A percentile compares a stretch with the other conserved stretches of the same genome.
Conservation (phyloP, 257 asterid genomes). For the Solanum gracilifrons region DNA sequence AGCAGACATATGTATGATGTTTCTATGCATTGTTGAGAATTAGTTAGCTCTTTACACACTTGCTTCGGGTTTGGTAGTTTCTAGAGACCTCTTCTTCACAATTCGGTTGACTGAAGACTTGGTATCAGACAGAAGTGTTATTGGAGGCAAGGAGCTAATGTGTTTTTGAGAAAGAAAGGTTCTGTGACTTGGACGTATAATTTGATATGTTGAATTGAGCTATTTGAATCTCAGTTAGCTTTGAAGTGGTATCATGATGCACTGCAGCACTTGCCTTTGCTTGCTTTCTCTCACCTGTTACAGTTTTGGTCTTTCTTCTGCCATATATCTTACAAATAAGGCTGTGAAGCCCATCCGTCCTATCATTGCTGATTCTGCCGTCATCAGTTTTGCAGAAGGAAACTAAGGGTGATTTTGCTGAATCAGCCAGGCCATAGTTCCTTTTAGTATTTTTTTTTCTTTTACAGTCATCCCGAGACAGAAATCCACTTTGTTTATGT, state of each 20-base stretch:
- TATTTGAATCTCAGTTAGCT: constrained; percentile 3
- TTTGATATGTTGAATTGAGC: constrained; percentile 10
- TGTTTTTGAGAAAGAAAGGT: constrained; percentile 17
- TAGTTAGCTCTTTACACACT: not conserved
- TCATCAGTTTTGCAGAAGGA: constrained; percentile 19
- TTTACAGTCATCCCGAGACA: constrained; percentile 19
- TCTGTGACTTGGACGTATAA: constrained; percentile 12
- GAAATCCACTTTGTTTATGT: constrained; percentile 5
- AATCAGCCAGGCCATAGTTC: constrained; percentile 40
- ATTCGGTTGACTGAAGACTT: constrained; percentile 28
- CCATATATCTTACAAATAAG: constrained; percentile 35
- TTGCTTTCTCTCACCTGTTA: constrained; percentile 7
- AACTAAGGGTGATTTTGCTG: constrained; percentile 45
- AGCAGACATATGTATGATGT: not conserved
- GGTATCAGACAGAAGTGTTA: constrained; percentile 9
- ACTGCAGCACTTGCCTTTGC: constrained; percentile 18
- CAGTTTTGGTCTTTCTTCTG: constrained; percentile 20
- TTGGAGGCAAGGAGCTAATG: constrained; percentile 5
- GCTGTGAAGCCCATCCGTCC: constrained; percentile 41
- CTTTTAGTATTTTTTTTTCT: constrained; percentile 12
- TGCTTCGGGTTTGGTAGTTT: constrained; percentile 3
- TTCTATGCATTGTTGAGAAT: not conserved
- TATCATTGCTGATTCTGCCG: constrained; percentile 18
- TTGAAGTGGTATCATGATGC: constrained; percentile 34
- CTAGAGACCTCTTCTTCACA: not conserved